phyloP scores from a whole-genome alignment of 2,329 filamentous ascomycete species.

The Aspergillus luchuensis region DNA sequence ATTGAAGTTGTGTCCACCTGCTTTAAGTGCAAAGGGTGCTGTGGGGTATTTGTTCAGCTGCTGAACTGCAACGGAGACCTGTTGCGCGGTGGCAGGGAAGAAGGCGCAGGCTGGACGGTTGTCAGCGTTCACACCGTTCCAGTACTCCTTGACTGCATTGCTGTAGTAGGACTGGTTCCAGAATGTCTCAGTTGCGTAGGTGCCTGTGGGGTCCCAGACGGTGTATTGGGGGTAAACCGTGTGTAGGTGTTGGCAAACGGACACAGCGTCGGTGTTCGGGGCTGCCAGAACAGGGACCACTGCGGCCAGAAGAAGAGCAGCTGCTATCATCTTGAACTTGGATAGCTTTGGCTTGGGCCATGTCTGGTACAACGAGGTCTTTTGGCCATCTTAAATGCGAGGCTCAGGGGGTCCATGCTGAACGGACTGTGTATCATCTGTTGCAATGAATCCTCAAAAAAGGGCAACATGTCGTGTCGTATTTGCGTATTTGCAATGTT shows the following conservation, averaged over 20 bases:
- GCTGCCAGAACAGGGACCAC: not conserved
- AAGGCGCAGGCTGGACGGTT: slow-evolving; percentile 16
- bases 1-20: slow-evolving; percentile 17
- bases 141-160: slow-evolving; percentile 11
- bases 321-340: not conserved
- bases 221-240: slow-evolving; percentile 3
- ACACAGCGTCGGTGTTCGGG: not conserved
- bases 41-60: slow-evolving; percentile 10
- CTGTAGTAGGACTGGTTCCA: slow-evolving; percentile 9
- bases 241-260: slow-evolving; percentile 1
- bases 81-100: slow-evolving; percentile 15
- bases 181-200: not conserved
- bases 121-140: slow-evolving; percentile 16
- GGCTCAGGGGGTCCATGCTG: no score
- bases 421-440: not conserved
- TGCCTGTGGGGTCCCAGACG: slow-evolving; percentile 6
- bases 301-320: not conserved
- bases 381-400: not conserved
- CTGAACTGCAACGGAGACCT: slow-evolving; percentile 12
- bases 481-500: not conserved
- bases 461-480: not conserved
- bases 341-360: not conserved
- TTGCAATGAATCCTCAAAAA: not conserved
- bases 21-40: slow-evolving; percentile 12
- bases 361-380: not conserved